These are phyloP conservation scores for Alternaria brassicicola DNA, from an alignment of 2,329 filamentous ascomycete genomes.

Conservation along the genomic window DNA sequence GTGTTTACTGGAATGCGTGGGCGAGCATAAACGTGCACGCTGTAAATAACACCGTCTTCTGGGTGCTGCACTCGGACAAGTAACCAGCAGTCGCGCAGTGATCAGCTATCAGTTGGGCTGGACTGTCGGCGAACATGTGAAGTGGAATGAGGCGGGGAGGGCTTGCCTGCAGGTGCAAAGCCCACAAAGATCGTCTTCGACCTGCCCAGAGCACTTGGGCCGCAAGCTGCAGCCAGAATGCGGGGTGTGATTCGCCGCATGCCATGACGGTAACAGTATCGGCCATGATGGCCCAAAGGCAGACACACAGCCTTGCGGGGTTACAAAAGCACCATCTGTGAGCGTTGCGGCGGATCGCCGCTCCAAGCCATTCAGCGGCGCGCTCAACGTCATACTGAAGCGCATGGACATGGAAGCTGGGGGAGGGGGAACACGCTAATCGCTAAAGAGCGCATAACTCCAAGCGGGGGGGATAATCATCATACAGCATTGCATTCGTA, in stretches of 20 bases:
- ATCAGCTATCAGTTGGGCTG: slow-evolving; percentile 2
- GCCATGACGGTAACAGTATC: slow-evolving; percentile 16
- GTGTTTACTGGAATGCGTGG: slow-evolving; percentile 2
- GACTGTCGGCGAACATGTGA: slow-evolving; percentile 8
- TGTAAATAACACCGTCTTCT: not conserved
- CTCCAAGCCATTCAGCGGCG: slow-evolving; percentile 17
- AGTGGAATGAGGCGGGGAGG: slow-evolving; percentile 23
- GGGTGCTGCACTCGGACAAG: not conserved
- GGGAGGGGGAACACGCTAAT: slow-evolving; percentile 17
- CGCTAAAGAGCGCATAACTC: slow-evolving; percentile 14
- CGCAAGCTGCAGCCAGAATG: slow-evolving; percentile 23
- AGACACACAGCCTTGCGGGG: slow-evolving; percentile 20
- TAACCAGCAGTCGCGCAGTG: not conserved
- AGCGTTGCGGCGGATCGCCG: slow-evolving; percentile 9
- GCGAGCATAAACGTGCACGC: not conserved
- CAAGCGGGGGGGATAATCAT: not conserved
- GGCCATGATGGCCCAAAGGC: slow-evolving; percentile 10
- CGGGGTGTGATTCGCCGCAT: slow-evolving; percentile 31
- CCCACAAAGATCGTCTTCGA: slow-evolving; percentile 2
- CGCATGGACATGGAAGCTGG: slow-evolving; percentile 1
- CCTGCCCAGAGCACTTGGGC: slow-evolving; percentile 23
- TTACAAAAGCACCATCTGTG: not conserved
- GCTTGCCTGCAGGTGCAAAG: slow-evolving; percentile 16
- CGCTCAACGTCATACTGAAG: slow-evolving; percentile 23
- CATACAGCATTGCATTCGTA: slow-evolving; percentile 8